Base-by-base conservation (phyloP, 2,329 filamentous ascomycete genomes). In the Fusarium sambucinum region DNA sequence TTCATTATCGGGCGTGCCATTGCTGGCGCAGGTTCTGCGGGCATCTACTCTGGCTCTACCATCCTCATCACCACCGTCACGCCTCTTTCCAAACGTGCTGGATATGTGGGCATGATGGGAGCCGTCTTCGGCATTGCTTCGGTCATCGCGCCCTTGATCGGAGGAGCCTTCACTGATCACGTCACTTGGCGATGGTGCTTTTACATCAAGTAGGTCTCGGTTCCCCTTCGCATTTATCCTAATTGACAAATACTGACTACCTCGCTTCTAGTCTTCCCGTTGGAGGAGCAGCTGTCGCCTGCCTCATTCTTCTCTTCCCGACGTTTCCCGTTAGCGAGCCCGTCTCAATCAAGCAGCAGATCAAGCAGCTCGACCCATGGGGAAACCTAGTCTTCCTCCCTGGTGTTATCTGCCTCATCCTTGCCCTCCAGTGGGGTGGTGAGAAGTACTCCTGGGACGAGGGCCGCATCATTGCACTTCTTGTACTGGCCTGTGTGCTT, bases 351-450 rank as follows among this genome's bases (percentile, higher is more conserved):
- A n/a, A 21, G 10, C 47, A 58, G 6, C 46, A 52, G 14, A 30
- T 62, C 23, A 51, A 45, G n/a, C 59, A 56, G 29, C 50, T 72
- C 32, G 70, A 72, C 30, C 70, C 64, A 12, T 51, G 71, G 4
- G 74, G 74, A 33, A 70, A 61, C 29, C 16, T 70, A 2, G 46
- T 74, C 7, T 70, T 76, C 38, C 61, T 76, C 33, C 68, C 71
- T 13, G 52, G 52, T 0, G 78, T 83, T 6, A 73, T 84, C 44
- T 84, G 81, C 59, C 77, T 84, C 7, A 69, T 85, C 0, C 73
- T 85, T 9, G 82, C 82, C 16, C 72, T 85, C 6, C 82, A 84
- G 52, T 85, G 81, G 81, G 80, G 80, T 42, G 80, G 79, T 13
- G 73, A 67, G 19, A 75, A 72, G 38, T 78, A 79, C 45, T 32